phyloP scores from a whole-genome alignment of 2,329 filamentous ascomycete species.

The Fusarium buharicum region DNA sequence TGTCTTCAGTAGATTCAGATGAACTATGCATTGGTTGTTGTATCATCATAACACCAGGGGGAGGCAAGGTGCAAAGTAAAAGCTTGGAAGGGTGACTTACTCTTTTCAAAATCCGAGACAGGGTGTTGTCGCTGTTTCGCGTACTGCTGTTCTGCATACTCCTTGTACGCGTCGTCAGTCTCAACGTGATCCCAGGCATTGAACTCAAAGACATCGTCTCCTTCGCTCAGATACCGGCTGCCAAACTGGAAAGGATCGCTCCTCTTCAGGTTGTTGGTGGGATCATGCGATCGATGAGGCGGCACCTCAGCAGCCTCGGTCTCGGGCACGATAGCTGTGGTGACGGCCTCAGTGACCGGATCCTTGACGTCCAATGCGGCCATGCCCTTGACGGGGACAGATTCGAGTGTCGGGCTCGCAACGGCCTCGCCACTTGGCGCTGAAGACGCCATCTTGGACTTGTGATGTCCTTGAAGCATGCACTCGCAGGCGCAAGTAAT shows the following conservation, averaged over 20 bases:
- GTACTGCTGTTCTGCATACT: constrained; percentile 87
- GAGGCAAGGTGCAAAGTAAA: constrained; percentile 1
- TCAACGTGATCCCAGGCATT: constrained; percentile 99
- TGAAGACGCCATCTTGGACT: constrained; percentile 41
- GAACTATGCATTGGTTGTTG: constrained; percentile 72
- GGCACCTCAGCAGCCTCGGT: constrained; percentile 52
- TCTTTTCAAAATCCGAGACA: constrained; percentile 92
- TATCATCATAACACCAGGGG: constrained; percentile 65
- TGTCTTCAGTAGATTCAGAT: constrained; percentile 75
- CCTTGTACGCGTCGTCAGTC: constrained; percentile 87
- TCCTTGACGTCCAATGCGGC: constrained; percentile 45
- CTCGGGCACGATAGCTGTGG: constrained; percentile 24
- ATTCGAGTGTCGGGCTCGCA: constrained; percentile 31
- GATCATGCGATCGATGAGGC: constrained; percentile 76
- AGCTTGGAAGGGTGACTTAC: constrained; percentile 57
- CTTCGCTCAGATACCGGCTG: constrained; percentile 82
- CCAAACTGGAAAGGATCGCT: constrained; percentile 96
- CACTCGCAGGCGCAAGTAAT: constrained; percentile 40
- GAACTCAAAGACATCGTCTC: constrained; percentile 93
- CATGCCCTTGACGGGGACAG: constrained; percentile 39
- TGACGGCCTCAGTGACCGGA: constrained; percentile 33
- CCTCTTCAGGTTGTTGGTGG: constrained; percentile 80
- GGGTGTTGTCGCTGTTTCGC: constrained; percentile 84
- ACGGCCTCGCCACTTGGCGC: constrained; percentile 40
- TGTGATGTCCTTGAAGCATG: constrained; percentile 33